Evolutionary conservation across 179 eudicot genomes (phyloP).

Genomic region (Beta macrorhiza): DNA sequence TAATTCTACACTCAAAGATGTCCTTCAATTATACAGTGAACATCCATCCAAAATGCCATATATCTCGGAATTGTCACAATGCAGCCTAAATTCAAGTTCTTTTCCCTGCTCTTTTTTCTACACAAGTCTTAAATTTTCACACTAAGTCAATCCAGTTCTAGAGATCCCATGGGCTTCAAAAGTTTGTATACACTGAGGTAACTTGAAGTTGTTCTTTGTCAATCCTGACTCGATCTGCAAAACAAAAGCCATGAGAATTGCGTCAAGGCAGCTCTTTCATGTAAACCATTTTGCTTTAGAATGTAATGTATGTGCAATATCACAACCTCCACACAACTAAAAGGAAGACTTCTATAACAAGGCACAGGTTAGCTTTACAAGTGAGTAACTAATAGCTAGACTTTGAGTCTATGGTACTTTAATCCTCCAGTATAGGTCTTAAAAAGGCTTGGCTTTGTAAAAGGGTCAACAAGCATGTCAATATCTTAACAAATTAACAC

Average conservation of each 20-base stretch:
- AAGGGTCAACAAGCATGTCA: background rate
- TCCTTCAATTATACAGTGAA: background rate
- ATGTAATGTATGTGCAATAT: background rate
- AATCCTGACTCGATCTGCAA: conserved; percentile 8
- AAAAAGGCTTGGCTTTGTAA: background rate
- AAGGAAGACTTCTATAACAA: too few relatives aligned
- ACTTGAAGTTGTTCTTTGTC: background rate
- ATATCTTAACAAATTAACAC: background rate
- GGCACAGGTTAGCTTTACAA: too few relatives aligned
- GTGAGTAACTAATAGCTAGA: background rate
- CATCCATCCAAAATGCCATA: background rate
- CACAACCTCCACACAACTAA: background rate
- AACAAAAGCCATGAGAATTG: background rate
- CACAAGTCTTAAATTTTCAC: background rate
- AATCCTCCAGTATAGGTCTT: background rate
- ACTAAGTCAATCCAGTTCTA: background rate
- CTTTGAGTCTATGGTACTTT: background rate
- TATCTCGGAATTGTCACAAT: background rate
- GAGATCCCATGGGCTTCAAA: background rate
- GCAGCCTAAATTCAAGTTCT: conserved; percentile 10
- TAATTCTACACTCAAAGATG: background rate
- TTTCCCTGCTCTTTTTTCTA: background rate
- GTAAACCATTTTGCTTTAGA: background rate
- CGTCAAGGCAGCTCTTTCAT: background rate
- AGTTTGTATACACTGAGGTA: background rate